phyloP scores from a whole-genome alignment of 1,284 basidiomycete genomes.

The Austropuccinia psidii region DNA sequence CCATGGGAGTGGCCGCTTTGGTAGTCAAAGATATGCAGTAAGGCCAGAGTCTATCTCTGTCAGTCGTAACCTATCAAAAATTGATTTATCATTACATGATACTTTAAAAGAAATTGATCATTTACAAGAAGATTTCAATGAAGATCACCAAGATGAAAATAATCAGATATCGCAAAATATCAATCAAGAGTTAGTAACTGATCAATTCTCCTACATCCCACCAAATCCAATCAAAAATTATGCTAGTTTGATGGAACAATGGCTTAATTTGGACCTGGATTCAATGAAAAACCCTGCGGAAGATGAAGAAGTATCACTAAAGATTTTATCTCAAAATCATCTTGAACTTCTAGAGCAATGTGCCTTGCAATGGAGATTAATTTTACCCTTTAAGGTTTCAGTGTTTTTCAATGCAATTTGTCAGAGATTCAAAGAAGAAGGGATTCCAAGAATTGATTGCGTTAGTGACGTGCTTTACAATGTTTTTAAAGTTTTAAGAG shows the following conservation, averaged over 20 bases:
- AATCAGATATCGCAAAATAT: neutral
- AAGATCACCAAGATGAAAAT: neutral
- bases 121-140: neutral
- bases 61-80: neutral
- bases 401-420: slow-evolving; percentile 82
- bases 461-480: slow-evolving; percentile 77
- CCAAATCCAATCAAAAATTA: slow-evolving; percentile 79
- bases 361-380: slow-evolving; percentile 79
- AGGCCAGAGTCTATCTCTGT: slow-evolving; percentile 21
- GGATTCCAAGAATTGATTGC: slow-evolving; percentile 80
- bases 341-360: slow-evolving; percentile 78
- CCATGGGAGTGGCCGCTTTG: no score
- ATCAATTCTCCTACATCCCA: slow-evolving; percentile 69
- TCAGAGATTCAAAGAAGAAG: slow-evolving; percentile 76
- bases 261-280: slow-evolving; percentile 77
- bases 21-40: slow-evolving; percentile 8
- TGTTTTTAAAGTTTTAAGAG: slow-evolving; percentile 62
- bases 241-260: slow-evolving; percentile 70
- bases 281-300: slow-evolving; percentile 84
- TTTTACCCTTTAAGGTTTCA: slow-evolving; percentile 65
- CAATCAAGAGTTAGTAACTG: neutral
- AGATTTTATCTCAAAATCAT: slow-evolving; percentile 76
- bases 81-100: neutral
- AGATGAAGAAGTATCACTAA: slow-evolving; percentile 89
- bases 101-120: slow-evolving; percentile 1